phyloP scores from a whole-genome alignment of 805 yeast genomes.

The Lachancea sp. region DNA sequence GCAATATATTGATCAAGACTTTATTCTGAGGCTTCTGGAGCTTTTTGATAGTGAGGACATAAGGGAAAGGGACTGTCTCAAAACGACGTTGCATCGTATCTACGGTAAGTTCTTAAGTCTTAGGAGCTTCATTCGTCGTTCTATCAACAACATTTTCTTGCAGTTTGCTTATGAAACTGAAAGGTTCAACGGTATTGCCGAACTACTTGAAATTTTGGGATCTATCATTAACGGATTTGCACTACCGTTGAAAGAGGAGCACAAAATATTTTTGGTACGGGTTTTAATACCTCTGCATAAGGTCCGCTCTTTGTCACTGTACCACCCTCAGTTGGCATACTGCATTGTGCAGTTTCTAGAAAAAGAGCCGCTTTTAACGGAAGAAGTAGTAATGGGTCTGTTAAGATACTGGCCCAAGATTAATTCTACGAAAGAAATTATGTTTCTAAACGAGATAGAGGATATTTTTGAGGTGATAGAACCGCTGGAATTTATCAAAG shows the following conservation, averaged over 20 bases:
- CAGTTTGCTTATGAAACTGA: constrained; percentile 94
- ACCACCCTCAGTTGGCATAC: constrained; percentile 95
- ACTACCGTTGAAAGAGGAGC: constrained; percentile 93
- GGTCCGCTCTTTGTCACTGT: constrained; percentile 77
- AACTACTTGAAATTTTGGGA: constrained; percentile 88
- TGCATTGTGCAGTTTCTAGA: constrained; percentile 95
- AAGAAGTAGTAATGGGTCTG: constrained; percentile 92
- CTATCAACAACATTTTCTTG: constrained; percentile 85
- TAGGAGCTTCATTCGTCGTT: constrained; percentile 84
- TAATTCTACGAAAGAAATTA: constrained; percentile 88
- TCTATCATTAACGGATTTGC: constrained; percentile 98
- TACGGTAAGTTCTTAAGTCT: constrained; percentile 90
- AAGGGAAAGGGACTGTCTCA: constrained; percentile 88
- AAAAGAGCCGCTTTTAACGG: constrained; percentile 86
- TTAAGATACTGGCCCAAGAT: constrained; percentile 95
- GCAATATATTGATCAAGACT: constrained; percentile 87
- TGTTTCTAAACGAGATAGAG: constrained; percentile 93
- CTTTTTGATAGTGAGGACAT: constrained; percentile 96
- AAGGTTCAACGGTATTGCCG: constrained; percentile 92
- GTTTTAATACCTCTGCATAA: constrained; percentile 90
- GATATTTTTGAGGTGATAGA: constrained; percentile 96
- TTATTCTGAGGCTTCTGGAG: constrained; percentile 73
- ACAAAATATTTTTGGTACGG: constrained; percentile 79
- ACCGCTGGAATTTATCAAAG: constrained; percentile 83
- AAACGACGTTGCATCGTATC: constrained; percentile 91